Conservation (phyloP, 2,329 filamentous ascomycete species). For the Fusarium luffae region DNA sequence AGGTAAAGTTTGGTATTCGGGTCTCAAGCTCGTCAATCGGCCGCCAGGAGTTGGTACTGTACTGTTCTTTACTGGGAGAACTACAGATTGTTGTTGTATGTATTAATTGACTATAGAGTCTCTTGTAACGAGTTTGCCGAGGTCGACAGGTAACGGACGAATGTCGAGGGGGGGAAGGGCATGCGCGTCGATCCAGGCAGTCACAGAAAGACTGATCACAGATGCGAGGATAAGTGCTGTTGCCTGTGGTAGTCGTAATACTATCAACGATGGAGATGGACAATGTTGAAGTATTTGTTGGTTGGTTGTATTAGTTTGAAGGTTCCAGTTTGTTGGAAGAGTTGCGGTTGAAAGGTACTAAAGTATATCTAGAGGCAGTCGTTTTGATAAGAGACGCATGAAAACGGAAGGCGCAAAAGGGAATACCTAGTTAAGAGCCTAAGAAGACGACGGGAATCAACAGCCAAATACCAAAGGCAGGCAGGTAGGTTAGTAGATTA, state of each 20-base stretch:
- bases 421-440: not conserved
- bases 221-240: conserved; percentile 16
- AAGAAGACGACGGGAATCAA: not conserved
- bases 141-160: not conserved
- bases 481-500: no score
- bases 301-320: not conserved
- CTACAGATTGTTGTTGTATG: not conserved
- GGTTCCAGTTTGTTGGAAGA: not conserved
- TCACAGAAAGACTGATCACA: not conserved
- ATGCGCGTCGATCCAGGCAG: conserved; percentile 15
- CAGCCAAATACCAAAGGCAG: not conserved
- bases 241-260: conserved; percentile 32
- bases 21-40: conserved; percentile 31
- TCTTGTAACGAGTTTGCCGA: conserved; percentile 10
- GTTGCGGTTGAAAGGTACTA: not conserved
- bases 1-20: conserved; percentile 24
- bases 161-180: conserved; percentile 1
- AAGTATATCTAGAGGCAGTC: not conserved
- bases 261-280: conserved; percentile 17
- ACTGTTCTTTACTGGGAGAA: not conserved
- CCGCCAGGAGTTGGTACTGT: conserved; percentile 18
- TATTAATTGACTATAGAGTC: conserved; percentile 7
- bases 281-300: conserved; percentile 4
- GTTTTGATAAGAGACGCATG: not conserved
- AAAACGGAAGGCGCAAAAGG: conserved; percentile 1